phyloP scores from a whole-genome alignment of 768 basidiomycete species.

The Dacryopinax spathularia region DNA sequence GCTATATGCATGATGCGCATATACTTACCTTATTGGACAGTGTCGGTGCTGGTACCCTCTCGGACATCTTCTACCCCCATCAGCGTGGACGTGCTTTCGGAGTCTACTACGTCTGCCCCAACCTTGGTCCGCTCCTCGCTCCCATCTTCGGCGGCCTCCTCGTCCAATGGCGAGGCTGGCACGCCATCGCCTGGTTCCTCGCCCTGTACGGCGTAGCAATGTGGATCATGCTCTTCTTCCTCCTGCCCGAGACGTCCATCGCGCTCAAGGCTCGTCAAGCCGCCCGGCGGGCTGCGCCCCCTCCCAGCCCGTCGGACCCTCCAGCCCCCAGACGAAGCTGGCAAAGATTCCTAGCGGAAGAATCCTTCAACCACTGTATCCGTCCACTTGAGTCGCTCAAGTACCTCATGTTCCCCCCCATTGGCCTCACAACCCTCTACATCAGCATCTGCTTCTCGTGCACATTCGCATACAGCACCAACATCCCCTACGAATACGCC shows the following conservation, averaged over 20 bases:
- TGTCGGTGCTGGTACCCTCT: conserved; percentile 8
- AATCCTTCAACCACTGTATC: conserved; percentile 1
- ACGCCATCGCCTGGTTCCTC: conserved; percentile 10
- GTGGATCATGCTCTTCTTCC: conserved; percentile 9
- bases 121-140: neutral
- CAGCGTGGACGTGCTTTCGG: conserved; percentile 9
- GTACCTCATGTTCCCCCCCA: conserved; percentile 17
- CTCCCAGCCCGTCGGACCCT: neutral
- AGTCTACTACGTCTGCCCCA: neutral
- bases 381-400: conserved; percentile 3
- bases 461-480: conserved; percentile 7
- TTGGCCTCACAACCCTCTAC: conserved; percentile 16
- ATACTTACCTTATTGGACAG: neutral
- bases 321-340: neutral
- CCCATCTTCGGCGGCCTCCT: conserved; percentile 11
- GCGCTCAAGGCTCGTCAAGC: conserved; percentile 10
- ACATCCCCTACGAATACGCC: conserved; percentile 8
- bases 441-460: conserved; percentile 15
- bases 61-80: conserved; percentile 11
- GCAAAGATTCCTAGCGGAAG: neutral
- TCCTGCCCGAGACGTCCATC: conserved; percentile 12
- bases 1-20: neutral
- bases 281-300: neutral
- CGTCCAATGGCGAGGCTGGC: conserved; percentile 10
- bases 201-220: conserved; percentile 9